Conservation (phyloP, 352 stramenopile species). For the Phytophthora melonis region DNA sequence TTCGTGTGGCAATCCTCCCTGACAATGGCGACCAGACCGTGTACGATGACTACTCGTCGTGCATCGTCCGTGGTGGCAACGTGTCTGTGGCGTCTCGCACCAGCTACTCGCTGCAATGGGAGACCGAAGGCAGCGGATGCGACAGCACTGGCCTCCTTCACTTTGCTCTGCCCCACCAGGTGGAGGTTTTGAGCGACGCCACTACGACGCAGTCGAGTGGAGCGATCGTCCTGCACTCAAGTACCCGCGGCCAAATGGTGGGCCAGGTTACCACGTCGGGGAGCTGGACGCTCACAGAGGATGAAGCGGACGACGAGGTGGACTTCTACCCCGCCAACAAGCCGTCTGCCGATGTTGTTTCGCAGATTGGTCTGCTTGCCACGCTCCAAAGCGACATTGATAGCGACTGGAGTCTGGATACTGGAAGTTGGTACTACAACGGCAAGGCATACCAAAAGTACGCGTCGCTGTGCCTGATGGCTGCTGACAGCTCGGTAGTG, state of each 20-base stretch:
- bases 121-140: conserved; percentile 61
- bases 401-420: conserved; percentile 52
- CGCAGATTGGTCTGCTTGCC: conserved; percentile 50
- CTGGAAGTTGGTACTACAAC: conserved; percentile 81
- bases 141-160: conserved; percentile 61
- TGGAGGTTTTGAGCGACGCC: conserved; percentile 47
- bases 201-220: conserved; percentile 32
- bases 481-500: conserved; percentile 57
- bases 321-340: conserved; percentile 66
- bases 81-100: conserved; percentile 64
- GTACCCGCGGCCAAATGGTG: conserved; percentile 64
- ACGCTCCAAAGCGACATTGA: conserved; percentile 68
- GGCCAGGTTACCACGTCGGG: conserved; percentile 50
- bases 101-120: conserved; percentile 74
- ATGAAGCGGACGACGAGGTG: conserved; percentile 59
- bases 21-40: conserved; percentile 44
- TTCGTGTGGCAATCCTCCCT: conserved; percentile 70
- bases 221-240: conserved; percentile 63
- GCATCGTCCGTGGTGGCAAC: conserved; percentile 60
- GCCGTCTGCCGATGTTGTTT: conserved; percentile 41
- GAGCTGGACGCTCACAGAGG: conserved; percentile 66
- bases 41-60: conserved; percentile 72
- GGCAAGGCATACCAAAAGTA: conserved; percentile 87
- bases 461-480: conserved; percentile 80
- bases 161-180: conserved; percentile 76